These are phyloP conservation scores for Penicillium coffeae DNA, from an alignment of 495 filamentous ascomycete species.

Conservation along the genomic window DNA sequence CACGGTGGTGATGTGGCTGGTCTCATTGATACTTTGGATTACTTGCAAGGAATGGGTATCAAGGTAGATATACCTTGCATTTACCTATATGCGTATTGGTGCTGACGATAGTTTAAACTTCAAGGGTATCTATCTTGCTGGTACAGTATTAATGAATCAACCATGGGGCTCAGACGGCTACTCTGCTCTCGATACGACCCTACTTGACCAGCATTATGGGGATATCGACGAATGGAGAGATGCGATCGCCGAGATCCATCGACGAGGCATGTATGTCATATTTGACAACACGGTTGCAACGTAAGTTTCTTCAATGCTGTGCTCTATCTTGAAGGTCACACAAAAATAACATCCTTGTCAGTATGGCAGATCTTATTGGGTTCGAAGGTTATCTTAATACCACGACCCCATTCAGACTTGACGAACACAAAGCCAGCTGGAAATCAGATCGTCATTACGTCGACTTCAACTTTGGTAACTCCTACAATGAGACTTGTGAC, in stretches of 20 bases:
- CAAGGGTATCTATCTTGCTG: constrained; percentile 66
- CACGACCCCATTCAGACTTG: constrained; percentile 55
- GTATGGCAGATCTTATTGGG: constrained; percentile 65
- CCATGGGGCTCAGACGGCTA: constrained; percentile 70
- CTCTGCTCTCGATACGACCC: constrained; percentile 63
- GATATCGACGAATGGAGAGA: constrained; percentile 60
- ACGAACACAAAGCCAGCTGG: constrained; percentile 58
- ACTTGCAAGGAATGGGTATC: constrained; percentile 71
- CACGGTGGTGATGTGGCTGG: constrained; percentile 69
- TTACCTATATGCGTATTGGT: too few species aligned
- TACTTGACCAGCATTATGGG: constrained; percentile 68
- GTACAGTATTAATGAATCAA: constrained; percentile 64
- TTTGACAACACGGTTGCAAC: constrained; percentile 71
- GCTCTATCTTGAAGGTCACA: background rate
- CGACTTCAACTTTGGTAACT: constrained; percentile 61
- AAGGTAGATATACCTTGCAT: too few species aligned
- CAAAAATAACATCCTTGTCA: constrained; percentile 14
- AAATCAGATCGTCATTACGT: constrained; percentile 56
- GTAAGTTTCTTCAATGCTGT: constrained; percentile 33
- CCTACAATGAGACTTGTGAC: constrained; percentile 54
- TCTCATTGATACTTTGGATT: constrained; percentile 63
- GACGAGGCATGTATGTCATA: constrained; percentile 65
- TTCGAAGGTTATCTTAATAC: constrained; percentile 64
- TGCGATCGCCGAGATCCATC: constrained; percentile 62
- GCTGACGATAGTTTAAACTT: too few species aligned